Conservation (phyloP, 176 grass and related monocot species). For the Rhipidocladum racemiflorum region DNA sequence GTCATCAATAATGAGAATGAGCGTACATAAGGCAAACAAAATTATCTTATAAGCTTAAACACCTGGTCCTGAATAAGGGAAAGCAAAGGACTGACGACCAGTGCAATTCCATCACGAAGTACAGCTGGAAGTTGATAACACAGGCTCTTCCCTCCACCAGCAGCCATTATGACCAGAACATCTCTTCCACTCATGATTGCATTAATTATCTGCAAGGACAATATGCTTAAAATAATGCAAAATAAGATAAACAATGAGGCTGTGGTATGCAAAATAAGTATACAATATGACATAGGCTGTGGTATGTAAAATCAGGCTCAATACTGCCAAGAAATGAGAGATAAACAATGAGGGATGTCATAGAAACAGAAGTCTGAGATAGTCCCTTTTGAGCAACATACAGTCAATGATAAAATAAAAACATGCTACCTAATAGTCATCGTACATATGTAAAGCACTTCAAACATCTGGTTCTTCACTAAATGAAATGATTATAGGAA, state of each 20-base stretch:
- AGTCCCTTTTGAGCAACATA: not conserved
- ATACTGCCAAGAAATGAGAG: not conserved
- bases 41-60: constrained; percentile 7
- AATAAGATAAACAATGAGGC: not conserved
- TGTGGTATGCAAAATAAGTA: not conserved
- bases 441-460: constrained; percentile 23
- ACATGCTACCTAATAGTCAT: not conserved
- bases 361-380: not conserved
- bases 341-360: too few species aligned
- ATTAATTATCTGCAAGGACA: constrained; percentile 78
- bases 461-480: not conserved
- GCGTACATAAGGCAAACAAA: constrained; percentile 15
- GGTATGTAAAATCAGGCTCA: constrained; percentile 2
- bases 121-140: constrained; percentile 87
- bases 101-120: constrained; percentile 65
- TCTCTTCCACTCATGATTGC: constrained; percentile 86
- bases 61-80: constrained; percentile 96
- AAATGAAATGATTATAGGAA: not conserved
- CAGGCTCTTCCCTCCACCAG: constrained; percentile 87
- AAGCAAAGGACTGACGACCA: constrained; percentile 84
- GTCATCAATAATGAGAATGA: constrained; percentile 19
- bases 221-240: constrained; percentile 28
- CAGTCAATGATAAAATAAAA: not conserved
- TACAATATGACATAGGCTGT: not conserved
- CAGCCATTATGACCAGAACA: constrained; percentile 91